Conservation (phyloP, 768 basidiomycete species). For the Leccinum sublutescens region DNA sequence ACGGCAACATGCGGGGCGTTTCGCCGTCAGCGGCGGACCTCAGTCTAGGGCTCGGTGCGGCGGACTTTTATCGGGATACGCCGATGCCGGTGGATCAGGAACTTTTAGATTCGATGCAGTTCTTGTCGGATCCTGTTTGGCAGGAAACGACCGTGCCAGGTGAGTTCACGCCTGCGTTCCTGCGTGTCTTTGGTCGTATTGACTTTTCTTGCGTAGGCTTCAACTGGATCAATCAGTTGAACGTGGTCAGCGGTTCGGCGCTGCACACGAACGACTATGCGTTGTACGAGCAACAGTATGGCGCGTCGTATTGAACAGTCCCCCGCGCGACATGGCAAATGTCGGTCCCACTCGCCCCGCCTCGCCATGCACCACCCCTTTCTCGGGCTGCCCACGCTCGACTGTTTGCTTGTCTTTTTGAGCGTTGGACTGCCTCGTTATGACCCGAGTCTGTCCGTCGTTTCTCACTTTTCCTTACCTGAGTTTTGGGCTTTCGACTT, state of each 20-base stretch:
- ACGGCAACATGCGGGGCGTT: slow-evolving; percentile 22
- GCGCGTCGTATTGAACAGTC: not conserved
- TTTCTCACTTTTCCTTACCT: not conserved
- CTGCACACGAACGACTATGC: slow-evolving; percentile 28
- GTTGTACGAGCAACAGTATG: slow-evolving; percentile 26
- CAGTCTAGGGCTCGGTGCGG: slow-evolving; percentile 25
- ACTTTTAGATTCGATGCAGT: slow-evolving; percentile 60
- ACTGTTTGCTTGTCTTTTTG: not conserved
- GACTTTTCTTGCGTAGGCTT: slow-evolving; percentile 28
- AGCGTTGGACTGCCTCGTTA: not conserved
- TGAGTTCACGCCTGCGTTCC: slow-evolving; percentile 28
- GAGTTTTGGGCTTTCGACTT: not conserved
- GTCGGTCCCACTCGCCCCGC: not conserved
- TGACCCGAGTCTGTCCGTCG: not conserved
- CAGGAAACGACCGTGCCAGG: slow-evolving; percentile 55
- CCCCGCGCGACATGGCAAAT: not conserved
- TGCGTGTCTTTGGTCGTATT: not conserved
- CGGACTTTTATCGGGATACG: slow-evolving; percentile 42
- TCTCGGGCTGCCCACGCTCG: not conserved
- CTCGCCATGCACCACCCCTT: not conserved
- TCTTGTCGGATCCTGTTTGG: slow-evolving; percentile 56
- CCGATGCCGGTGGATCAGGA: slow-evolving; percentile 58
- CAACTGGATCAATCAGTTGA: slow-evolving; percentile 35
- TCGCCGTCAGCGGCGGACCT: slow-evolving; percentile 8
- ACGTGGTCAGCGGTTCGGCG: slow-evolving; percentile 10